These are phyloP conservation scores for Pulveroboletus ravenelii DNA, from an alignment of 768 basidiomycete species.

Conservation along the genomic window DNA sequence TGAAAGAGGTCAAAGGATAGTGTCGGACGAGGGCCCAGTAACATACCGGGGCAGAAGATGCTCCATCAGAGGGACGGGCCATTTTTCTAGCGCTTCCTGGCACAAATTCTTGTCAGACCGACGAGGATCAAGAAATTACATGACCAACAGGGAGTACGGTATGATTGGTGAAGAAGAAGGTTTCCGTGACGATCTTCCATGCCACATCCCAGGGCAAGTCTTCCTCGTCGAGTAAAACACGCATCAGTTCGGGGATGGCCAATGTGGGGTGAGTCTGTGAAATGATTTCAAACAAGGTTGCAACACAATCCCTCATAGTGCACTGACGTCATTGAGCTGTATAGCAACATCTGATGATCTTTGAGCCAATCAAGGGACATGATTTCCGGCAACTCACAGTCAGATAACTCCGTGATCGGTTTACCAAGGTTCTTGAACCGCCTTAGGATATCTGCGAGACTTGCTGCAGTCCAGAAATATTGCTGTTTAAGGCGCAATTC, in stretches of 20 bases:
- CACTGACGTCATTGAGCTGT: constrained; percentile 84
- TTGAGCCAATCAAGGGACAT: constrained; percentile 3
- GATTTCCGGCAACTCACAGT: constrained; percentile 47
- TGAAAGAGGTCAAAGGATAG: constrained; percentile 8
- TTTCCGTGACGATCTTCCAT: constrained; percentile 85
- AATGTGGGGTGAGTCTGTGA: constrained; percentile 90
- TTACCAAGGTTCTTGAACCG: constrained; percentile 89
- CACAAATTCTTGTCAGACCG: not conserved
- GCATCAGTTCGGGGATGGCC: constrained; percentile 93
- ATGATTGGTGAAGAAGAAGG: constrained; percentile 96
- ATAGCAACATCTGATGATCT: constrained; percentile 67
- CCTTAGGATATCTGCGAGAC: constrained; percentile 82
- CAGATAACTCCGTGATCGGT: constrained; percentile 74
- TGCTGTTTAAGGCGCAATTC: constrained; percentile 93
- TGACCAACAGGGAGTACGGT: constrained; percentile 78
- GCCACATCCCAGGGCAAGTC: constrained; percentile 78
- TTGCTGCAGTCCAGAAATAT: constrained; percentile 92
- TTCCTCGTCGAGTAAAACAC: constrained; percentile 89
- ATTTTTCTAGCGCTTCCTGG: constrained; percentile 84
- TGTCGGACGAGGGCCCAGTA: constrained; percentile 1
- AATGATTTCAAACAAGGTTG: constrained; percentile 1
- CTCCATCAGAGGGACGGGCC: constrained; percentile 85
- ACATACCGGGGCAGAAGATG: constrained; percentile 72
- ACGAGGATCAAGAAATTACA: not conserved
- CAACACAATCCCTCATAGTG: not conserved